phyloP scores from a whole-genome alignment of 768 basidiomycete genomes.

The Dacryopinax spathularia region DNA sequence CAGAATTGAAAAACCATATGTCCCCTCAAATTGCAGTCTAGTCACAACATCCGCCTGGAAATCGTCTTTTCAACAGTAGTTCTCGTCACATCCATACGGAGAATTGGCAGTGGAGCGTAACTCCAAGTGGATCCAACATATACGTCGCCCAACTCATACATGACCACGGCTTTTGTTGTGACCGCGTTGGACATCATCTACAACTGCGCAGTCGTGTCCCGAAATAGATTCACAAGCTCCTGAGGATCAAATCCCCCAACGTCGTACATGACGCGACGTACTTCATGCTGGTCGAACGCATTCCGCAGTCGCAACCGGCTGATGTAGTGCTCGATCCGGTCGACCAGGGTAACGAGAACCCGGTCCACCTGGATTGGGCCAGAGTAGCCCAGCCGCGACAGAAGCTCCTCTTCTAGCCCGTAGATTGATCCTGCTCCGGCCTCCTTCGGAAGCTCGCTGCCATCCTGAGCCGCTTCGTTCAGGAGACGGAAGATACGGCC shows the following conservation, averaged over 20 bases:
- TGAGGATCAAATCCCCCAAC: not conserved
- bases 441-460: not conserved
- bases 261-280: not conserved
- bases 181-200: too few species aligned
- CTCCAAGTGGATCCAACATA: too few species aligned
- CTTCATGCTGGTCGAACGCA: not conserved
- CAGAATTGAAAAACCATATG: too few species aligned
- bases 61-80: too few species aligned
- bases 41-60: too few species aligned
- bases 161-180: too few species aligned
- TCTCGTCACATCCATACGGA: too few species aligned
- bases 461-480: not conserved
- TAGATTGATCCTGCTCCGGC: not conserved
- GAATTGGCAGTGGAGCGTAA: too few species aligned
- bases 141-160: too few species aligned
- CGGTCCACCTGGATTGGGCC: not conserved
- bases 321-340: not conserved
- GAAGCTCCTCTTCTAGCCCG: not conserved
- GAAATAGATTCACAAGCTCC: not conserved
- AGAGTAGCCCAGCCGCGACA: not conserved
- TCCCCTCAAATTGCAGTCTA: too few species aligned
- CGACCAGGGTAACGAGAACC: not conserved
- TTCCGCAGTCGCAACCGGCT: not conserved
- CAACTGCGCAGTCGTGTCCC: not conserved
- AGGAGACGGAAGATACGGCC: constrained; percentile 39